These are phyloP conservation scores for Rubia peregrina DNA, from an alignment of 305 asterid genomes.

Conservation along the genomic window DNA sequence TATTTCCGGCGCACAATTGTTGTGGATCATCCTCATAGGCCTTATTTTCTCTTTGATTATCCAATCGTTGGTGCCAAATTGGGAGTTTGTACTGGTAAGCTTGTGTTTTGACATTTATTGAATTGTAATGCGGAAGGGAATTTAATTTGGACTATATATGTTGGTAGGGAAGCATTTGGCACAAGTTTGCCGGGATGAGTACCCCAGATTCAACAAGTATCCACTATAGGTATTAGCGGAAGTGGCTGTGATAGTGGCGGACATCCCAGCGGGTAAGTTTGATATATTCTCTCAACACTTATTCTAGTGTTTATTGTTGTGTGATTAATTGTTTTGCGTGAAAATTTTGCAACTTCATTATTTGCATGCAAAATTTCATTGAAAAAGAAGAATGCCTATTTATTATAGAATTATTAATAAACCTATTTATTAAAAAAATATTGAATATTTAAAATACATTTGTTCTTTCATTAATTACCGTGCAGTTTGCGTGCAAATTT, in stretches of 20 bases:
- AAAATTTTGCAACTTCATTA: no score
- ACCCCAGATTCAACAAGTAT: conserved; percentile 51
- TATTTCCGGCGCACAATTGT: neutral
- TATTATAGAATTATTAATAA: no score
- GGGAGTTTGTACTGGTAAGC: neutral
- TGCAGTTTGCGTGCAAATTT: no score
- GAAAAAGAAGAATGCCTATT: no score
- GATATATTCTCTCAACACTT: no score
- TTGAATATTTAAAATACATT: no score
- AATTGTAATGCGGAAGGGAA: neutral
- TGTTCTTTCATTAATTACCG: no score
- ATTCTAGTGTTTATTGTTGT: no score
- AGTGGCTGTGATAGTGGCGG: conserved; percentile 86
- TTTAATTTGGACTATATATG: neutral
- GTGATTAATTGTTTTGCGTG: conserved; percentile 24
- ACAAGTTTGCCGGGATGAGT: conserved; percentile 73
- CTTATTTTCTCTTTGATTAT: neutral
- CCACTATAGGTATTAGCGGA: conserved; percentile 83
- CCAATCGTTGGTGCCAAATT: conserved; percentile 8
- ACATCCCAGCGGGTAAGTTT: conserved; percentile 79
- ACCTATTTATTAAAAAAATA: no score
- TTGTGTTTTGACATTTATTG: neutral
- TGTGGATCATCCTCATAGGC: conserved; percentile 3
- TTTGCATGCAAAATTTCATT: no score
- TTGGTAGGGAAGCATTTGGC: conserved; percentile 73